Conservation (phyloP, 495 filamentous ascomycete species). For the Bacidia rubella region DNA sequence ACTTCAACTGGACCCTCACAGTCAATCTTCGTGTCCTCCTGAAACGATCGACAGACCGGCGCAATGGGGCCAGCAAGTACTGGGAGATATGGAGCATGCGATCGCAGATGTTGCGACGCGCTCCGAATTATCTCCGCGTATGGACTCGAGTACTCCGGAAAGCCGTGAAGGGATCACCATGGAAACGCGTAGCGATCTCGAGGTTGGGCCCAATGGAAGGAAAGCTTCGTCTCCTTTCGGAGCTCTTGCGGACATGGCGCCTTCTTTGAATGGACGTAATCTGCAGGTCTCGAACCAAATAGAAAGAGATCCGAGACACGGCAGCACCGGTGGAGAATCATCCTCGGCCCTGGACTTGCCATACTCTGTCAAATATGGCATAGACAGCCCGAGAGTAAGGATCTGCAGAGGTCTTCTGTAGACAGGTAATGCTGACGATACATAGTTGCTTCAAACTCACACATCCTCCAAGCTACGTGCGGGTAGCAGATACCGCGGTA, state of each 20-base stretch:
- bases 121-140: not conserved
- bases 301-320: conserved; percentile 6
- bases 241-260: not conserved
- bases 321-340: conserved; percentile 1
- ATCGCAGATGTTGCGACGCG: conserved; percentile 9
- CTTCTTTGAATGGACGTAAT: not conserved
- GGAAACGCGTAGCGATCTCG: not conserved
- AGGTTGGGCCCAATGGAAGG: not conserved
- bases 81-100: conserved; percentile 6
- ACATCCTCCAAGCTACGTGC: conserved; percentile 76
- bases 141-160: not conserved
- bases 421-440: not conserved
- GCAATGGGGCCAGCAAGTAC: conserved; percentile 27
- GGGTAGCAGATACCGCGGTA: conserved; percentile 78
- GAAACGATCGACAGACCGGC: conserved; percentile 33
- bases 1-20: conserved; percentile 31
- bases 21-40: conserved; percentile 45
- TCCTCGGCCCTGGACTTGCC: conserved; percentile 14
- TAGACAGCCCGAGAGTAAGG: conserved; percentile 11
- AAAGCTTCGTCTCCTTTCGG: not conserved
- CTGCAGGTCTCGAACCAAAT: conserved; percentile 7
- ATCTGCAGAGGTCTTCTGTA: not conserved
- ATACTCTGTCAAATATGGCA: conserved; percentile 10
- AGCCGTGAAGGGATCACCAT: not conserved
- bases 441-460: conserved; percentile 29